Conservation (phyloP, 2,329 filamentous ascomycete genomes). For the Cladosporium sp. region DNA sequence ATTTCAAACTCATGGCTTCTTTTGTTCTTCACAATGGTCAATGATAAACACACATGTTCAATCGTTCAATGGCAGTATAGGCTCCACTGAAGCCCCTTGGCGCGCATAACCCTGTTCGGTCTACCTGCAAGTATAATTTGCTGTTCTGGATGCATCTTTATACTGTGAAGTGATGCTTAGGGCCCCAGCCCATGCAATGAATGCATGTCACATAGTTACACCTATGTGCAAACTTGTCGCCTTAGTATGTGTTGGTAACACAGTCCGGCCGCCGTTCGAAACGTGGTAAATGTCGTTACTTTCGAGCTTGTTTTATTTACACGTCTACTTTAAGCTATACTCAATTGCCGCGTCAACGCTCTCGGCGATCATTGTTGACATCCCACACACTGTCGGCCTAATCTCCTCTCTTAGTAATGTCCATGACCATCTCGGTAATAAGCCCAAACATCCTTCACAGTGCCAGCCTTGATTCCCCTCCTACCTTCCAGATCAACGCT, state of each 20-base stretch:
- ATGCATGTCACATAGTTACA: not conserved
- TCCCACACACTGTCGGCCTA: not conserved
- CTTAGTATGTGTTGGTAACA: no score
- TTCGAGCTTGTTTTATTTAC: not conserved
- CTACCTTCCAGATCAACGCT: slow-evolving; percentile 2
- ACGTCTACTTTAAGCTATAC: not conserved
- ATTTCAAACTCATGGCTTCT: slow-evolving; percentile 5
- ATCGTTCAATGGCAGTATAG: not conserved
- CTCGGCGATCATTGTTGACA: not conserved
- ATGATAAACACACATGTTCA: not conserved
- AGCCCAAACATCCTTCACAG: slow-evolving; percentile 12
- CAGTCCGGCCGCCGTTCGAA: no score
- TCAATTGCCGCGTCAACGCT: not conserved
- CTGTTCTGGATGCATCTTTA: not conserved
- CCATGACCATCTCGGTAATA: not conserved
- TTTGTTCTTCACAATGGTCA: not conserved
- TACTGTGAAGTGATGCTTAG: not conserved
- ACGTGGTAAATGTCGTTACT: not conserved
- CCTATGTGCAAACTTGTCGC: no score
- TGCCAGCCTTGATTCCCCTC: slow-evolving; percentile 14
- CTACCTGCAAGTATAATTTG: not conserved
- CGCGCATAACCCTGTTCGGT: not conserved
- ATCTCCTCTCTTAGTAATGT: not conserved
- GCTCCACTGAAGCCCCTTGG: no score
- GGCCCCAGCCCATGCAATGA: not conserved